Percentiles rank a stretch among this genome's conserved stretches.
Evolutionary conservation across 306 rosid species (phyloP).

Genomic region (Potentilla sterilis): DNA sequence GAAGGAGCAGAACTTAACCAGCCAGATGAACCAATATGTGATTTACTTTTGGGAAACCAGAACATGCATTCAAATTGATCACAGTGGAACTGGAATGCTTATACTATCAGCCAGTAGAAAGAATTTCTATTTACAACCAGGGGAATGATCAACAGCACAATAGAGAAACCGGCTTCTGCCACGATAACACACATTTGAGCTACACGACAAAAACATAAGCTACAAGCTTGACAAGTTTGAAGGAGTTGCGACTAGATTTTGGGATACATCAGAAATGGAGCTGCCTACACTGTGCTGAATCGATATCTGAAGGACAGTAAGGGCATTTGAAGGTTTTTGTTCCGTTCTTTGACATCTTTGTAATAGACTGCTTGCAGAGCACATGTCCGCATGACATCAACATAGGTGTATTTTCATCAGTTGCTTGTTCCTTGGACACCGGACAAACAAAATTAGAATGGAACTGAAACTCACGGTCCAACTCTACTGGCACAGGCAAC

Average conservation of each 20-base stretch:
- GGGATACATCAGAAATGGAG: slow-evolving; percentile 48
- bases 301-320: slow-evolving; percentile 67
- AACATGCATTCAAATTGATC: slow-evolving; percentile 11
- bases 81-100: slow-evolving; percentile 3
- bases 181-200: slow-evolving; percentile 28
- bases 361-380: slow-evolving; percentile 86
- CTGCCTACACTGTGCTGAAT: slow-evolving; percentile 57
- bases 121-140: slow-evolving; percentile 64
- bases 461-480: slow-evolving; percentile 75
- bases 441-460: slow-evolving; percentile 96
- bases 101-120: slow-evolving; percentile 32
- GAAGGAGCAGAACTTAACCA: not conserved
- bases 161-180: slow-evolving; percentile 33
- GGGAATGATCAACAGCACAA: slow-evolving; percentile 27
- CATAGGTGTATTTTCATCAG: slow-evolving; percentile 89
- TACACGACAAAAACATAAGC: slow-evolving; percentile 24
- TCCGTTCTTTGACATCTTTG: slow-evolving; percentile 86
- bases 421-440: slow-evolving; percentile 86
- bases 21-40: not conserved
- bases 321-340: slow-evolving; percentile 83
- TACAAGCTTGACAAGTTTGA: slow-evolving; percentile 34
- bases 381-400: slow-evolving; percentile 90
- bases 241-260: slow-evolving; percentile 27
- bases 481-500: slow-evolving; percentile 79
- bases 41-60: not conserved